A percentile compares a stretch with the other conserved stretches of the same genome.
These are phyloP conservation scores for Aschersonia sp. DNA, from an alignment of 2,329 filamentous ascomycete genomes.

Conservation along the genomic window DNA sequence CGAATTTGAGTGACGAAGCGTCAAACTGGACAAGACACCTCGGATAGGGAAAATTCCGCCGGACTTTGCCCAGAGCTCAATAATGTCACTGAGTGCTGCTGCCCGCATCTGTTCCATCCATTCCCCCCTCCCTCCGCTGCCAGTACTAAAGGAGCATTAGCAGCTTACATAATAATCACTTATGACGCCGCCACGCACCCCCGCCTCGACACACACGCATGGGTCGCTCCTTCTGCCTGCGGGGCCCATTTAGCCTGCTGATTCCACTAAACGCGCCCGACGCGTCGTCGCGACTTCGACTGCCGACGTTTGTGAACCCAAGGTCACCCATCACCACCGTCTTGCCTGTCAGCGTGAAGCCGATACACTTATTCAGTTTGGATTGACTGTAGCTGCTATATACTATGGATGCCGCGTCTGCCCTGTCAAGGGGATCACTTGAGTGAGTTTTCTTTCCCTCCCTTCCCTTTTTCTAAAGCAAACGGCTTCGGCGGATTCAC, in stretches of 20 bases:
- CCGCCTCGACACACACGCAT: not conserved
- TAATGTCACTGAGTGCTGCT: no score
- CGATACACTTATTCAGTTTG: no score
- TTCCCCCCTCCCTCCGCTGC: not conserved
- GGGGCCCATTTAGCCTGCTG: not conserved
- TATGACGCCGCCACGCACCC: not conserved
- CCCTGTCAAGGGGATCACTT: constrained; percentile 32
- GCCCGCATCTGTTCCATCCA: no score
- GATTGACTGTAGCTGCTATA: no score
- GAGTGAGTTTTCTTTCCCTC: constrained; percentile 21
- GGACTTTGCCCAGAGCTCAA: no score
- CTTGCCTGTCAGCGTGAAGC: not conserved
- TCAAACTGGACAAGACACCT: not conserved
- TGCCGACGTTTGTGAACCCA: not conserved
- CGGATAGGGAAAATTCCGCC: no score
- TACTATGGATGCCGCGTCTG: constrained; percentile 21
- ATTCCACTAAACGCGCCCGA: constrained; percentile 13
- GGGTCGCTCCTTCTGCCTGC: not conserved
- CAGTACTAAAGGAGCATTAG: not conserved
- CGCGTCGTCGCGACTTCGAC: constrained; percentile 18
- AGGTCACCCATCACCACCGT: not conserved
- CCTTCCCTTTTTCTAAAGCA: not conserved
- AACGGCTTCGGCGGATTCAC: not conserved
- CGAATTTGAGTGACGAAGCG: not conserved
- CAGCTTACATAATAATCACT: not conserved